Percentiles rank a stretch among this genome's conserved stretches.
Conservation (phyloP, 1,284 basidiomycete species). For the Fomitopsis schrenkii region DNA sequence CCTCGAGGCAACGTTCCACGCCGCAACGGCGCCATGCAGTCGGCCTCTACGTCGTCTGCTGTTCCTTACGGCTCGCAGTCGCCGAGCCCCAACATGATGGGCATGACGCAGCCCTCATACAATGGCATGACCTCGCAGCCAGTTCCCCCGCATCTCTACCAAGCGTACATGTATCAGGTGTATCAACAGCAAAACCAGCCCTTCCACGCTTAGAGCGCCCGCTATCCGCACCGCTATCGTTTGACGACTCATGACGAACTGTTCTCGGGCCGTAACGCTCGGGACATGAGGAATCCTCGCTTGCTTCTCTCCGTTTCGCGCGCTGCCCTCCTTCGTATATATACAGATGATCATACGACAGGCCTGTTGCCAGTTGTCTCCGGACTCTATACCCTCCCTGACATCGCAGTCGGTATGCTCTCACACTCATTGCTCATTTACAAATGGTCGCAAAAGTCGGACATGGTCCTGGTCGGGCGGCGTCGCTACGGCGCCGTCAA, state of each 20-base stretch:
- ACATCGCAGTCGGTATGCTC: conserved; percentile 13
- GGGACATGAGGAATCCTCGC: conserved; percentile 19
- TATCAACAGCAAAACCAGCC: conserved; percentile 69
- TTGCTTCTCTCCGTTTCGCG: conserved; percentile 9
- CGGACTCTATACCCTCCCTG: conserved; percentile 17
- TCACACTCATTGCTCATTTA: conserved; percentile 18
- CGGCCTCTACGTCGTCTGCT: conserved; percentile 34
- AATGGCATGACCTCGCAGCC: conserved; percentile 54
- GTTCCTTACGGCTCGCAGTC: conserved; percentile 60
- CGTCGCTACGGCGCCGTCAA: conserved; percentile 26
- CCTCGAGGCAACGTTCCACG: conserved; percentile 45
- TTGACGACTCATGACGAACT: conserved; percentile 23
- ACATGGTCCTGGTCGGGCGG: conserved; percentile 18
- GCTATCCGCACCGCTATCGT: conserved; percentile 19
- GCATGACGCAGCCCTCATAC: conserved; percentile 64
- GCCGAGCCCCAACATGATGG: conserved; percentile 50
- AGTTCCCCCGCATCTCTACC: conserved; percentile 69
- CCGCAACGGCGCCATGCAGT: conserved; percentile 41
- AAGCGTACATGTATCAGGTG: conserved; percentile 78
- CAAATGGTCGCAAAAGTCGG: conserved; percentile 16
- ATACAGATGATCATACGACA: conserved; percentile 15
- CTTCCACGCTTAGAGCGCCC: conserved; percentile 59
- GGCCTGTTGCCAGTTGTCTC: conserved; percentile 7
- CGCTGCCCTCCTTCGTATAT: conserved; percentile 13
- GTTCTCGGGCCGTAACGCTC: conserved; percentile 18